phyloP scores from a whole-genome alignment of 208 protist species.

The Strigomonas culicis region DNA sequence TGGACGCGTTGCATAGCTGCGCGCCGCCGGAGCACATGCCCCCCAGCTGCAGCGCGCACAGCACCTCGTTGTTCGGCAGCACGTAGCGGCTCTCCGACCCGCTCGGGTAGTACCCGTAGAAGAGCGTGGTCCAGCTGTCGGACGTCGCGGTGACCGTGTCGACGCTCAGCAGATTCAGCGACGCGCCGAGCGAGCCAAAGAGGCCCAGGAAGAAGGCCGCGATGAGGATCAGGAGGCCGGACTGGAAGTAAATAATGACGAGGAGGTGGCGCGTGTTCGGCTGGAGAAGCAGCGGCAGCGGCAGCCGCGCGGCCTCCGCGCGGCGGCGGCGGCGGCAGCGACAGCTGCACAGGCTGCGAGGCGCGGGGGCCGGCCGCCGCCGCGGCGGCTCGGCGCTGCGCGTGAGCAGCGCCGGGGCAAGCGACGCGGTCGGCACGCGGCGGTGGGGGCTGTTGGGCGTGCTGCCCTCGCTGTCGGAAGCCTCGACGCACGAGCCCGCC shows the following conservation, averaged over 20 bases:
- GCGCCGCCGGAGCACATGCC: background rate
- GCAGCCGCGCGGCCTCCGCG: background rate
- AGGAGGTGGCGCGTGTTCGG: background rate
- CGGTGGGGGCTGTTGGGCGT: too few species aligned
- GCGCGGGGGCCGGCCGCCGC: too few species aligned
- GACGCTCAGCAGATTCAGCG: background rate
- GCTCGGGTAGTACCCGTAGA: background rate
- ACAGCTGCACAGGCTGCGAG: background rate
- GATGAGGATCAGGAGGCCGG: background rate
- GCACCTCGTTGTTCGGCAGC: background rate
- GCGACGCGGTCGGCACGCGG: too few species aligned
- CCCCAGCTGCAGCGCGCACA: background rate
- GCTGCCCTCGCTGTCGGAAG: background rate
- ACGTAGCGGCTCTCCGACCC: background rate
- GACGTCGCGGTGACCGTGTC: background rate
- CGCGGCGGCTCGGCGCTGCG: too few species aligned
- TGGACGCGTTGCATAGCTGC: background rate
- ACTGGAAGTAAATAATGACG: background rate
- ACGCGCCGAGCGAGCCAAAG: slow-evolving; percentile 1
- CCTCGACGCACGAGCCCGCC: background rate
- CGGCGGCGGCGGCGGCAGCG: too few species aligned
- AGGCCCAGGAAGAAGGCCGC: slow-evolving; percentile 3
- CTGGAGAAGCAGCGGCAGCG: slow-evolving; percentile 1
- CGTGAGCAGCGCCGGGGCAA: too few species aligned
- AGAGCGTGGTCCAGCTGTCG: background rate